phyloP scores from a whole-genome alignment of 2,329 filamentous ascomycete genomes.

The Ascochyta viciae-villosae region DNA sequence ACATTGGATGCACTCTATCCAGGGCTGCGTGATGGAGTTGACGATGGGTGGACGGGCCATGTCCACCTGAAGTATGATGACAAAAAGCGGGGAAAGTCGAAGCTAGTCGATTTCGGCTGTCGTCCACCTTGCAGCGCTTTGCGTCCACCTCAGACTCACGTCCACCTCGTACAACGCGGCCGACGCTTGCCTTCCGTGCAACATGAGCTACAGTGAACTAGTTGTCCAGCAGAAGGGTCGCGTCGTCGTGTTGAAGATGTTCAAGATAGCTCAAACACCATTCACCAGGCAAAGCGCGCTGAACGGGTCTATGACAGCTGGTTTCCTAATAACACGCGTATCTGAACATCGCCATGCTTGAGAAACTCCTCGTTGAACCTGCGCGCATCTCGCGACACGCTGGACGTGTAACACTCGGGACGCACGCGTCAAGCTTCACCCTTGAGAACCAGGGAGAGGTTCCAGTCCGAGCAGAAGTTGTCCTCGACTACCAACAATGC shows the following conservation, averaged over 20 bases:
- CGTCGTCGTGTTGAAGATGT: not conserved
- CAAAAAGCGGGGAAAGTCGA: too few species aligned
- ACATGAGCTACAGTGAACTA: not conserved
- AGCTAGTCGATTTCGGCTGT: too few species aligned
- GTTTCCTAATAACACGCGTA: too few species aligned
- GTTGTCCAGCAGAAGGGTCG: not conserved
- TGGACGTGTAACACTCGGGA: not conserved
- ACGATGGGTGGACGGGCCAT: not conserved
- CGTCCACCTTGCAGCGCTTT: too few species aligned
- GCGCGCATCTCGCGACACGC: not conserved
- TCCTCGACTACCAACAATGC: conserved; percentile 16
- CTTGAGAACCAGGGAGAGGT: not conserved
- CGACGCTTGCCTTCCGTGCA: not conserved
- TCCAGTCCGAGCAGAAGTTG: conserved; percentile 3
- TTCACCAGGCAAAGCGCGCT: not conserved
- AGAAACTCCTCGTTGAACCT: not conserved
- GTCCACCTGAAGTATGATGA: not conserved
- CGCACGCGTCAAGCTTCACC: not conserved
- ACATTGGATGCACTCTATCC: not conserved
- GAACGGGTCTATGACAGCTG: not conserved
- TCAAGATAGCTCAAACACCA: not conserved
- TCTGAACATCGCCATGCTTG: not conserved
- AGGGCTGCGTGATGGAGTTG: not conserved
- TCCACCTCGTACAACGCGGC: conserved; percentile 6
- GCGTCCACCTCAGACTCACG: not conserved